Evolutionary conservation across 2,329 filamentous ascomycete species (phyloP).

Genomic region (Xylariales sp.): DNA sequence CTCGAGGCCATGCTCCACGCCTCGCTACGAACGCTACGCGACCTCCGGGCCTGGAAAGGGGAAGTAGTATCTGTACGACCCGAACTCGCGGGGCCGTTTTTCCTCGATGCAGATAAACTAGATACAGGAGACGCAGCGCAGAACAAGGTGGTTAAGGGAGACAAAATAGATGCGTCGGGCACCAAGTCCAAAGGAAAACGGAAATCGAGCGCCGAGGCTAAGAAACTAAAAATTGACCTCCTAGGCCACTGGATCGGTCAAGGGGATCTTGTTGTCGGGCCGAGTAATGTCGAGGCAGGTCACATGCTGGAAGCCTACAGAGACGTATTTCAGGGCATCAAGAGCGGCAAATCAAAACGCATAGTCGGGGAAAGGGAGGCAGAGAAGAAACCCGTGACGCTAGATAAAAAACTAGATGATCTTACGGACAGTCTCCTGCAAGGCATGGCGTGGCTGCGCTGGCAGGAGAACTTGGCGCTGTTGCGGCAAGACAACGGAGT

Average conservation of each 20-base stretch:
- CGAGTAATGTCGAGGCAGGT: conserved; percentile 29
- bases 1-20: conserved; percentile 86
- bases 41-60: conserved; percentile 57
- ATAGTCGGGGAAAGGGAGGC: conserved; percentile 43
- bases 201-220: conserved; percentile 56
- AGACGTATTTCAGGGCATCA: not conserved
- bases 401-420: conserved; percentile 76
- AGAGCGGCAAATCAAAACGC: conserved; percentile 16
- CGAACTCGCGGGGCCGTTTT: conserved; percentile 51
- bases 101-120: conserved; percentile 19
- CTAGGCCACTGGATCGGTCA: conserved; percentile 64
- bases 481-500: conserved; percentile 48
- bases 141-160: conserved; percentile 29
- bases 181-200: conserved; percentile 32
- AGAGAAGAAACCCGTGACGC: conserved; percentile 28
- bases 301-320: conserved; percentile 34
- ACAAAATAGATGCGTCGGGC: conserved; percentile 30
- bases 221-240: conserved; percentile 72
- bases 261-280: conserved; percentile 38
- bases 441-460: conserved; percentile 79
- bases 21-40: conserved; percentile 67
- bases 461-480: conserved; percentile 70
- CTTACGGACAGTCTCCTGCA: conserved; percentile 83
- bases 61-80: conserved; percentile 54
- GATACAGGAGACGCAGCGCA: not conserved